Conservation (phyloP, 2,329 filamentous ascomycete species). For the Stagonosporopsis chrysanthemi region DNA sequence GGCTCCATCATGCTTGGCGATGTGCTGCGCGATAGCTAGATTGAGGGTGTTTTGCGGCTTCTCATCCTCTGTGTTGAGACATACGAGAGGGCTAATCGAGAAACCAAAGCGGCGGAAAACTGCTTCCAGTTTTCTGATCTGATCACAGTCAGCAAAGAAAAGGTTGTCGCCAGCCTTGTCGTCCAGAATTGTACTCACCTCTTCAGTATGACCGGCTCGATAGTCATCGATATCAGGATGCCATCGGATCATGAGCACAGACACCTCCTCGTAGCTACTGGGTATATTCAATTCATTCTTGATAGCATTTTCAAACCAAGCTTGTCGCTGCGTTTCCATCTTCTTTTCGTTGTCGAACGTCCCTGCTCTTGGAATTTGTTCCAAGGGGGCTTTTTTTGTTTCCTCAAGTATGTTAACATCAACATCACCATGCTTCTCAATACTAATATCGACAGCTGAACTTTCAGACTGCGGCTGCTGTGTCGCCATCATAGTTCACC, state of each 20-base stretch:
- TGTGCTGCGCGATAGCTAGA: conserved; percentile 23
- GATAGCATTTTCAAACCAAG: conserved; percentile 26
- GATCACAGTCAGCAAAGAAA: too few species aligned
- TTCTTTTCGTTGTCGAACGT: not conserved
- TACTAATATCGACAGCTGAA: not conserved
- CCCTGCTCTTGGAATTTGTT: not conserved
- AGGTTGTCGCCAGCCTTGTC: too few species aligned
- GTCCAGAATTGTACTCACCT: conserved; percentile 16
- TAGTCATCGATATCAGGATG: conserved; percentile 29
- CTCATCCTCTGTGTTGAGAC: not conserved
- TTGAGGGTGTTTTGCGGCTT: conserved; percentile 17
- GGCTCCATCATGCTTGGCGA: conserved; percentile 24
- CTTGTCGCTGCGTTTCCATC: conserved; percentile 16
- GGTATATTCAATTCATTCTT: conserved; percentile 29
- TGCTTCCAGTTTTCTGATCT: not conserved
- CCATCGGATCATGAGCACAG: conserved; percentile 40
- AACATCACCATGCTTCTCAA: not conserved
- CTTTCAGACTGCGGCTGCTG: not conserved
- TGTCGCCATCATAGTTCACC: not conserved
- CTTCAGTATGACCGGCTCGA: conserved; percentile 19
- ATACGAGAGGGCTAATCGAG: conserved; percentile 1
- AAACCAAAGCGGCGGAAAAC: conserved; percentile 20
- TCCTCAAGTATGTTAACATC: not conserved
- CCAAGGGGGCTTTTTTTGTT: not conserved
- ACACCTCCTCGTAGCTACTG: conserved; percentile 34